Base-by-base conservation (phyloP, 176 grass and related monocot species). In the Lolium perenne region DNA sequence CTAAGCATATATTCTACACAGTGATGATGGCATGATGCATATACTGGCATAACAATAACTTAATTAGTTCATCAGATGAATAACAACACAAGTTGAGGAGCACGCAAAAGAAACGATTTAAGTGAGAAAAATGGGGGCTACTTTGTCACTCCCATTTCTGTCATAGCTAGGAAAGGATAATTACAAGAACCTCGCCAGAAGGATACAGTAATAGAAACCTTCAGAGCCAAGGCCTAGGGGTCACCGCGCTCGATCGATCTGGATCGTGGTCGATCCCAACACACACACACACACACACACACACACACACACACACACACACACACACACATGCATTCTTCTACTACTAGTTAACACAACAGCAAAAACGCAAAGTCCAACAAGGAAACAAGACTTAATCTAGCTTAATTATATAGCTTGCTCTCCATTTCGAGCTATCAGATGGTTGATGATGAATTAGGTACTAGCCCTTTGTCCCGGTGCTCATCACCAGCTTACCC, bases 401-500 rank as follows among this genome's bases (percentile, higher is more conserved):
- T 43, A 68, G 47, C 38, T 83, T 74, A 40, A 38, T 38, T 70
- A 75, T 75, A 85, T 51, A 55, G 48, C 32, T 76, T 43, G 35
- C 29, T 38, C 41, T 26, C 40, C 54, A 74, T 35, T 35, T 35
- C 32, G 32, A 61, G 22, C 81, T 74, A 76, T 14, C n/a, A 23
- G 72, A 18, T 65, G 38, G 7, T 35, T 17, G 2, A 38, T 38
- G 50, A 15, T 35, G 32, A 35, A 35, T 35, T 35, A 35, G 32
- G 45, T 67, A 60, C 10, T 23, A 76, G 38, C 72, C 72, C 77
- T 15, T 76, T 8, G n/a, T n/a, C 46, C 46, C 76, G 59, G 26
- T 84, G 70, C 70, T 25, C 57, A 71, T 82, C 83, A 70, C 88
- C 83, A 90, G 65, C 79, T 78, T 82, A 65, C 63, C 3, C 57